phyloP scores from a whole-genome alignment of 176 grass and related monocot species.

The Avena eriantha region DNA sequence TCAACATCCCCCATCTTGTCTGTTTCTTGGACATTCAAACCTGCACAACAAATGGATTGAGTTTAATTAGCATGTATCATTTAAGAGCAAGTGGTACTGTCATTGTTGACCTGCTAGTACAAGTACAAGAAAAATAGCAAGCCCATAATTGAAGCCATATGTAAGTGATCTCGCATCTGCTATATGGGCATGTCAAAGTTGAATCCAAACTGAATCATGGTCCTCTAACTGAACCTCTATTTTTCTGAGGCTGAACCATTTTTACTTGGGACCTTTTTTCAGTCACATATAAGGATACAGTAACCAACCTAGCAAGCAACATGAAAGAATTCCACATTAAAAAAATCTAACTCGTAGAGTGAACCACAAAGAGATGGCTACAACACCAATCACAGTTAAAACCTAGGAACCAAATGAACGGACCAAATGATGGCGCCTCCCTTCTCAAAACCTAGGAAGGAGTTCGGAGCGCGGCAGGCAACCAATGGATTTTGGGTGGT shows the following conservation, averaged over 20 bases:
- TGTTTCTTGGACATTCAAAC: too few relatives aligned
- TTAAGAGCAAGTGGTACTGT: too few relatives aligned
- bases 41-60: too few relatives aligned
- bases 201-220: constrained; percentile 96
- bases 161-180: constrained; percentile 76
- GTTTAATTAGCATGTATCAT: too few relatives aligned
- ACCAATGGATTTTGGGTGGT: background rate
- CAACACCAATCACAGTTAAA: too few relatives aligned
- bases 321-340: constrained; percentile 12
- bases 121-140: too few relatives aligned
- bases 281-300: constrained; percentile 33
- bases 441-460: background rate
- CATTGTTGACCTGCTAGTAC: too few relatives aligned
- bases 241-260: constrained; percentile 71
- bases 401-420: background rate
- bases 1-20: too few relatives aligned
- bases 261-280: constrained; percentile 81
- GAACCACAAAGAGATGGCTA: too few relatives aligned
- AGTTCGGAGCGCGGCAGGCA: background rate
- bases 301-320: background rate
- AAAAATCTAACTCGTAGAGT: background rate
- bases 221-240: constrained; percentile 93
- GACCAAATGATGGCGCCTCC: background rate
- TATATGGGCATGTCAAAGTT: constrained; percentile 94
- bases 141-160: too few relatives aligned